Conservation (phyloP, 2,329 filamentous ascomycete genomes). For the Fulvia fulva region DNA sequence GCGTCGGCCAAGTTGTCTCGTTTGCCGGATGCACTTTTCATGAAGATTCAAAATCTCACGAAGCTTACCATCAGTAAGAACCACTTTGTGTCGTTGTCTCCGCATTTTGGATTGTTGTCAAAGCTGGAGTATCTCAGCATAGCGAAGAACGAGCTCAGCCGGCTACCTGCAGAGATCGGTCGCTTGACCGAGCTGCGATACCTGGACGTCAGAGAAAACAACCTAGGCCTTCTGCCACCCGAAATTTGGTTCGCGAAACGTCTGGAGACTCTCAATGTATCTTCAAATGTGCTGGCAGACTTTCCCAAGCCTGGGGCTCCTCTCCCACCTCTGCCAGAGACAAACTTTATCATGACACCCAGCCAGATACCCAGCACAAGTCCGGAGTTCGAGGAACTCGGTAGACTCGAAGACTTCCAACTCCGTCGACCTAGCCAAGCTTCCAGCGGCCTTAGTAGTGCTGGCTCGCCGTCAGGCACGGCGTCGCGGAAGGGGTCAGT, state of each 20-base stretch:
- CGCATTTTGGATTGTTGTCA: conserved; percentile 76
- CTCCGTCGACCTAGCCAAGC: conserved; percentile 78
- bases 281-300: conserved; percentile 84
- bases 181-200: conserved; percentile 79
- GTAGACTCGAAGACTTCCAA: conserved; percentile 58
- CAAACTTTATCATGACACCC: conserved; percentile 42
- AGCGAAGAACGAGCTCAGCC: conserved; percentile 81
- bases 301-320: conserved; percentile 81
- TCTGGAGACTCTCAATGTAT: conserved; percentile 88
- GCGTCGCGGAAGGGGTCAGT: conserved; percentile 70
- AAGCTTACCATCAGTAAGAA: conserved; percentile 90
- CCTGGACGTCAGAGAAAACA: conserved; percentile 89
- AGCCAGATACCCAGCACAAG: conserved; percentile 38
- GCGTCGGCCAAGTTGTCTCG: conserved; percentile 88
- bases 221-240: conserved; percentile 78
- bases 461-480: conserved; percentile 39
- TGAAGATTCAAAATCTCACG: conserved; percentile 80
- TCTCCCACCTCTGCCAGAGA: conserved; percentile 42
- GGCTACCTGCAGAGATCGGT: conserved; percentile 82
- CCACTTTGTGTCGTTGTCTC: conserved; percentile 85
- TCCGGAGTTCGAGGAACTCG: conserved; percentile 75
- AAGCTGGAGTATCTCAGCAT: conserved; percentile 90
- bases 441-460: conserved; percentile 64
- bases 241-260: conserved; percentile 96
- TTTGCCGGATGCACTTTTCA: conserved; percentile 80